Evolutionary conservation across 177 flowering plant genomes (phyloP), one percentile per base, ranked within the genome.

Genomic region (Vitis hybrid): DNA sequence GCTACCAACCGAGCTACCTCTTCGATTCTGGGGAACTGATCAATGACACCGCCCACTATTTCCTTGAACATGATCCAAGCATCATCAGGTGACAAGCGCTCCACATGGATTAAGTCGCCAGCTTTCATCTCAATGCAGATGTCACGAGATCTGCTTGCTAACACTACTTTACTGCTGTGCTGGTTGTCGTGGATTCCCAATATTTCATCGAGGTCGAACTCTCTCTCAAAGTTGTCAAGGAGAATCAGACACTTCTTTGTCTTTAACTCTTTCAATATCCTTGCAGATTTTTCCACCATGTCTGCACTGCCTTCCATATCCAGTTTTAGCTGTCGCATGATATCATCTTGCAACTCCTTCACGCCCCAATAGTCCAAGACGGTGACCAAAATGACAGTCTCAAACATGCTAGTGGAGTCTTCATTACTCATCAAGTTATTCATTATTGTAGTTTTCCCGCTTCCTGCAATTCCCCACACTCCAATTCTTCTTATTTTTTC

Each of bases 161-260:
- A 31, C 2, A 73, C 80, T 22, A 77, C 72, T 31, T 73, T 77
- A 45, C 72, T 45, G 5, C 18, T 66, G 4, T 22, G 63, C 3
- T 34, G 5, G 8, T 71, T 15, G 20, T 68, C 39, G 19, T 2
- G 13, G n/a, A 10, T 73, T 54, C 2, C 77, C 80, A 34, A 34
- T 10, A 77, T 18, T 5, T 12, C 10, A 29, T 63, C 10, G 3
- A 77, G 29, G 26, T 77, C 58, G 52, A 77, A 1, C 1, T 3
- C 2, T 2, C 59, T 58, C 9, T 1, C 12, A 53, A 74, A 72
- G 8, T 63, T 67, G 59, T 77, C 80, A 20, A 70, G 18, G 34
- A 77, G 71, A 11, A 77, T 58, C 50, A 77, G 68, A 58, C 63
- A 73, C 22, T 59, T 77, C 48, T 62, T 73, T 13, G 4, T 26